A percentile compares a stretch with the other conserved stretches of the same genome.
Evolutionary conservation across 352 stramenopile genomes (phyloP).

Genomic region (Globisporangium nodosum): DNA sequence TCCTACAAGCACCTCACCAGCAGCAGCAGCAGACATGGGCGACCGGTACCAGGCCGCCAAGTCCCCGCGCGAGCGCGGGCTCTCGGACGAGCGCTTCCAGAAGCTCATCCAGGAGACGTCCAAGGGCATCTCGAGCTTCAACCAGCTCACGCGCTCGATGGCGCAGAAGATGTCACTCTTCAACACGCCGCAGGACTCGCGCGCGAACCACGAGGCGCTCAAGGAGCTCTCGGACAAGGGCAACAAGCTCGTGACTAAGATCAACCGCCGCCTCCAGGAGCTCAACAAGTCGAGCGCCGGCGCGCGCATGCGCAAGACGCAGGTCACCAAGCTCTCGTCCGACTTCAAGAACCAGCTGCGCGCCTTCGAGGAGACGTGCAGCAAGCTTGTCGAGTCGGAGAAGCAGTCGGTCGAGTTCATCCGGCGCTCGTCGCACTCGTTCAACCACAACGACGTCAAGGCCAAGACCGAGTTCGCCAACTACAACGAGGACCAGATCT

Average conservation of each 20-base stretch:
- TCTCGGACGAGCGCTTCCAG: slow-evolving; percentile 59
- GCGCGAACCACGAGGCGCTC: slow-evolving; percentile 75
- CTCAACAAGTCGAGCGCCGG: slow-evolving; percentile 57
- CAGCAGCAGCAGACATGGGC: slow-evolving; percentile 28
- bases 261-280: slow-evolving; percentile 71
- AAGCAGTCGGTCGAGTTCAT: slow-evolving; percentile 75
- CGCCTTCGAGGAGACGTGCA: slow-evolving; percentile 73
- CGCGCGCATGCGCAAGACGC: slow-evolving; percentile 52
- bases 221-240: slow-evolving; percentile 80
- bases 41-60: slow-evolving; percentile 61
- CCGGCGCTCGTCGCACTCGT: slow-evolving; percentile 69
- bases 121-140: slow-evolving; percentile 85
- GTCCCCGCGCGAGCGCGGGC: slow-evolving; percentile 35
- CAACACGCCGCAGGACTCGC: slow-evolving; percentile 76
- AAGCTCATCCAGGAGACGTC: slow-evolving; percentile 79
- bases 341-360: slow-evolving; percentile 81
- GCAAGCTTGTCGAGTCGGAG: slow-evolving; percentile 60
- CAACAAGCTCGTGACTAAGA: slow-evolving; percentile 75
- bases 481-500: slow-evolving; percentile 87
- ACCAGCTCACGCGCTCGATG: slow-evolving; percentile 79
- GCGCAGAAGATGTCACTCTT: slow-evolving; percentile 86
- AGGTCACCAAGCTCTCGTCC: slow-evolving; percentile 75
- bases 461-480: slow-evolving; percentile 50
- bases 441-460: slow-evolving; percentile 37
- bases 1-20: neutral